A percentile compares a stretch with the other conserved stretches of the same genome.
Conservation (phyloP, 2,329 filamentous ascomycete species). For the Zymoseptoria crescenta region DNA sequence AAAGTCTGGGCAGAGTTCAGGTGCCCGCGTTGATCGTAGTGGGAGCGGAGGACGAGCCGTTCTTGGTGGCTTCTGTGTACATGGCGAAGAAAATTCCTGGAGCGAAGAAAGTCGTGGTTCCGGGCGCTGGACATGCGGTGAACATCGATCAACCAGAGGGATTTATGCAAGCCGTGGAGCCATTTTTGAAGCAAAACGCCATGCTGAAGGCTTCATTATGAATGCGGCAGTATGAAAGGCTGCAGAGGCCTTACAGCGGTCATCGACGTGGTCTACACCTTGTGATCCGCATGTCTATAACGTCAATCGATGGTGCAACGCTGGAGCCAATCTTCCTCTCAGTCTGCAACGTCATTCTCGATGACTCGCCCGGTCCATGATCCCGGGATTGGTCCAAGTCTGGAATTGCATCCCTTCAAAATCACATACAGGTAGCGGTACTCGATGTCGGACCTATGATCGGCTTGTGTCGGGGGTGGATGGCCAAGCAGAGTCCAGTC, state of each 20-base stretch:
- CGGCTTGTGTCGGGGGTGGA: not conserved
- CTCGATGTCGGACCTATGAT: not conserved
- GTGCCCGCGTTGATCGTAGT: conserved; percentile 22
- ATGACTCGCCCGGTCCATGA: not conserved
- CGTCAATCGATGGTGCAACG: not conserved
- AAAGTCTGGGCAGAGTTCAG: conserved; percentile 15
- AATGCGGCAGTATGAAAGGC: not conserved
- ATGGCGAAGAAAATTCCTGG: conserved; percentile 25
- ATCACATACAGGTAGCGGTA: not conserved
- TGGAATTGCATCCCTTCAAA: not conserved
- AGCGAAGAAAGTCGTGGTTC: conserved; percentile 19
- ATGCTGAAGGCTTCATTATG: conserved; percentile 1
- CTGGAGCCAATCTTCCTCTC: not conserved
- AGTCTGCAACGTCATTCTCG: not conserved
- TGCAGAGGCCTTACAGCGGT: too few species aligned
- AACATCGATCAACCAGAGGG: conserved; percentile 22
- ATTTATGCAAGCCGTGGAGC: conserved; percentile 16
- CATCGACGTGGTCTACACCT: too few species aligned
- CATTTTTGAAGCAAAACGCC: conserved; percentile 7
- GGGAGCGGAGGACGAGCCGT: conserved; percentile 21
- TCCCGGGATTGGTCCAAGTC: not conserved
- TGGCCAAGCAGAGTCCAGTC: not conserved
- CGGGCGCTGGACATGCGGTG: conserved; percentile 22
- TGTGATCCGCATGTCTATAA: not conserved
- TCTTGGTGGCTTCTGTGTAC: conserved; percentile 22